A percentile compares a stretch with the other conserved stretches of the same genome.
Evolutionary conservation across 352 stramenopile genomes (phyloP).

Genomic region (Pythium biforme): DNA sequence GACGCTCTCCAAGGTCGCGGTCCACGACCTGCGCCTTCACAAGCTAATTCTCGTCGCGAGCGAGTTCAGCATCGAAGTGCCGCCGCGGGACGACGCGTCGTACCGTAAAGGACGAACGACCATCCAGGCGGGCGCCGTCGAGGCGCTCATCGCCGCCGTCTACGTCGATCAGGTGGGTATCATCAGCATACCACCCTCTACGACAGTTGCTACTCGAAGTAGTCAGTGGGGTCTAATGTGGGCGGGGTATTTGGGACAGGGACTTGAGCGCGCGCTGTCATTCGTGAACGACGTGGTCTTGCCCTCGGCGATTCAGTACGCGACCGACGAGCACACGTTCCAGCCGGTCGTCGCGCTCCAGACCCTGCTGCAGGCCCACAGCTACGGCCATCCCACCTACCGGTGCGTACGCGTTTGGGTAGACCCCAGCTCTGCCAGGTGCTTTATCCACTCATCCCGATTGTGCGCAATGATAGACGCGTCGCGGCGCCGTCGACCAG

Average conservation of each 20-base stretch:
- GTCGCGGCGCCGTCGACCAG: conserved; percentile 49
- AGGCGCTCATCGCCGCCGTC: conserved; percentile 74
- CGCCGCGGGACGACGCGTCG: conserved; percentile 27
- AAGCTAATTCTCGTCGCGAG: conserved; percentile 59
- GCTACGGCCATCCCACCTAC: conserved; percentile 61
- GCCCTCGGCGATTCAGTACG: conserved; percentile 51
- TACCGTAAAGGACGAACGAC: conserved; percentile 61
- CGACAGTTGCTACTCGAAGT: no score
- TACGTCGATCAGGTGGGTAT: conserved; percentile 65
- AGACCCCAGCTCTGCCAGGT: no score
- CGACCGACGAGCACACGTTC: conserved; percentile 49
- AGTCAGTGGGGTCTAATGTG: no score
- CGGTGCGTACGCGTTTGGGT: neutral
- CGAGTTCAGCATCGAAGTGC: conserved; percentile 36
- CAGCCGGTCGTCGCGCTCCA: conserved; percentile 67
- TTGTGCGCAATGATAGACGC: conserved; percentile 35
- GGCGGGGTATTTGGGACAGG: conserved; percentile 23
- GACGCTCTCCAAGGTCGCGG: conserved; percentile 62
- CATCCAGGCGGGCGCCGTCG: conserved; percentile 71
- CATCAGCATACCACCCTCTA: neutral
- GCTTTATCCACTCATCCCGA: no score
- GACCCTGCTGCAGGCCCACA: conserved; percentile 62
- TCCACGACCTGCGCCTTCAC: conserved; percentile 53
- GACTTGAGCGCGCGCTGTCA: conserved; percentile 55
- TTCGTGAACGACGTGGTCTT: conserved; percentile 70